phyloP scores from a whole-genome alignment of 805 yeast genomes.

The Komagataella pseudopastoris region DNA sequence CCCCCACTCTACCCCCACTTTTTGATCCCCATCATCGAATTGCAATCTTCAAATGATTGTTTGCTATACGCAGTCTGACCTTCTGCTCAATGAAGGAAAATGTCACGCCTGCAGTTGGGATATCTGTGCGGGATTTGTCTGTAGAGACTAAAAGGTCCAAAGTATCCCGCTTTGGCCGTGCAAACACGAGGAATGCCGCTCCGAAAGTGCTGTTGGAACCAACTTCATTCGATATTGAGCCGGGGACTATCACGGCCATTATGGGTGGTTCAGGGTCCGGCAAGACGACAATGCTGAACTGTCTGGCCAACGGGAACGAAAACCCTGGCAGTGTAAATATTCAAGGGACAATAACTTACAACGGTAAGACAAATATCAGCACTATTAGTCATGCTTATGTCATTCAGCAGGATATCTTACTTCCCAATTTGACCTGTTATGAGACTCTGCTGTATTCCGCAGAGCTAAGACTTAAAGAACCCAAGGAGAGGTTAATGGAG shows the following conservation, averaged over 20 bases:
- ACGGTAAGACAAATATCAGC: conserved; percentile 16
- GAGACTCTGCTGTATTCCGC: conserved; percentile 66
- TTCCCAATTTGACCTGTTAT: conserved; percentile 57
- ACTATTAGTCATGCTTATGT: conserved; percentile 43
- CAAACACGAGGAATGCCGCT: neutral
- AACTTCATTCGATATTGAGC: conserved; percentile 42
- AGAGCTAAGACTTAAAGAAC: conserved; percentile 44
- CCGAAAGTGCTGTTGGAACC: neutral
- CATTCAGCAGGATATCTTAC: conserved; percentile 60
- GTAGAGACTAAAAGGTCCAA: neutral
- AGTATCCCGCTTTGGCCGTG: neutral
- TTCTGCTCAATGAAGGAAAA: neutral
- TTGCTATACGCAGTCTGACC: neutral
- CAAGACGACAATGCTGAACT: conserved; percentile 67
- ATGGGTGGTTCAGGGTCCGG: conserved; percentile 87
- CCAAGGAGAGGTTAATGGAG: conserved; percentile 24
- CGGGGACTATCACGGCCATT: conserved; percentile 61
- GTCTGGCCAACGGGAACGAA: conserved; percentile 35
- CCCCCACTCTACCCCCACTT: neutral
- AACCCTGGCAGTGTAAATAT: conserved; percentile 16
- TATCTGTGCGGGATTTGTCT: neutral
- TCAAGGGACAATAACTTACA: conserved; percentile 29
- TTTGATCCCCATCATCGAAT: neutral
- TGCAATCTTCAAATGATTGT: no score
- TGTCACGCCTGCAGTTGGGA: neutral